A percentile compares a stretch with the other conserved stretches of the same genome.
These are phyloP conservation scores for Pseudodiploospora longispora DNA, from an alignment of 2,329 filamentous ascomycete species.

Conservation along the genomic window DNA sequence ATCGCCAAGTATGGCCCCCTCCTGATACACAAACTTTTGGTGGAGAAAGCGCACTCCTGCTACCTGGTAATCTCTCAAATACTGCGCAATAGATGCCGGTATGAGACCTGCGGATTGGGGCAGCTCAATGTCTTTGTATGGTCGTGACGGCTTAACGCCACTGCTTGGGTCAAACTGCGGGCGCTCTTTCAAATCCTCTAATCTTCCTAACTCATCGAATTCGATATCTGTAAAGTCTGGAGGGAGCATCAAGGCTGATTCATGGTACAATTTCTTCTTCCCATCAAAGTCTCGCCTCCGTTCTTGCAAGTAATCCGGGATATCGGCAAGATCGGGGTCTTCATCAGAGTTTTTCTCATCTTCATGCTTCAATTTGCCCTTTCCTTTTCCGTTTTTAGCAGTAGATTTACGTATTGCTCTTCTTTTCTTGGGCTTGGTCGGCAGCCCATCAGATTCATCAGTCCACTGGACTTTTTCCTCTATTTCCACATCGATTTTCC, in stretches of 20 bases:
- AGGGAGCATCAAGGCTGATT: constrained; percentile 65
- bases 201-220: constrained; percentile 45
- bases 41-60: constrained; percentile 80
- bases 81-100: constrained; percentile 83
- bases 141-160: constrained; percentile 55
- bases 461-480: constrained; percentile 44
- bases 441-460: constrained; percentile 53
- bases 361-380: constrained; percentile 16
- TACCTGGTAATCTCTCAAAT: constrained; percentile 85
- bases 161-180: constrained; percentile 54
- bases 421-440: constrained; percentile 42
- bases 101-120: constrained; percentile 71
- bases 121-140: constrained; percentile 68
- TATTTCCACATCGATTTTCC: constrained; percentile 28
- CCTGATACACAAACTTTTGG: constrained; percentile 81
- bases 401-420: constrained; percentile 22
- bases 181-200: constrained; percentile 48
- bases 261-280: constrained; percentile 48
- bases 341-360: constrained; percentile 29
- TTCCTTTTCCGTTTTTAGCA: constrained; percentile 13
- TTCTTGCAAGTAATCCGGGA: constrained; percentile 66
- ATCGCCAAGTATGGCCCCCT: constrained; percentile 83
- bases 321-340: constrained; percentile 42
- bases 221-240: constrained; percentile 68
- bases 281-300: constrained; percentile 64